Conservation (phyloP, 2,329 filamentous ascomycete species). For the Zasmidium citrigriseum region DNA sequence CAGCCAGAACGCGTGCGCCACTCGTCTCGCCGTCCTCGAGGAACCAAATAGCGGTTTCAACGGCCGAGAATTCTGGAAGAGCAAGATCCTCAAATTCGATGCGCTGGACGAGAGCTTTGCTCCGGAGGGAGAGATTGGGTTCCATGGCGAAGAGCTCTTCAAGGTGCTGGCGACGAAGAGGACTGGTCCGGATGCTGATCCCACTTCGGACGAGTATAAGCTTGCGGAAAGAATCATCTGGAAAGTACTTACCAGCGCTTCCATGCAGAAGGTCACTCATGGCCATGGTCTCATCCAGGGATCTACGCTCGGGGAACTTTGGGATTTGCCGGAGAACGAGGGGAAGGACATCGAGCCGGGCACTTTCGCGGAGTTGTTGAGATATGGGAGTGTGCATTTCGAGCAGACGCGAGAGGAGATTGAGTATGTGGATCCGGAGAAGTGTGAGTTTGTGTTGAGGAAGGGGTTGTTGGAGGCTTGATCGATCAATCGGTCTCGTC, state of each 20-base stretch:
- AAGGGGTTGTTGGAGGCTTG: background rate
- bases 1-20: slow-evolving; percentile 10
- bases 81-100: slow-evolving; percentile 14
- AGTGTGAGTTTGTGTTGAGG: background rate
- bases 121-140: slow-evolving; percentile 8
- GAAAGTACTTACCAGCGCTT: slow-evolving; percentile 23
- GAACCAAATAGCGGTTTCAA: slow-evolving; percentile 10
- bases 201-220: background rate
- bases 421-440: background rate
- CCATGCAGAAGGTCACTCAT: slow-evolving; percentile 31
- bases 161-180: background rate
- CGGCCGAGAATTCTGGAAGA: slow-evolving; percentile 11
- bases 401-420: slow-evolving; percentile 21
- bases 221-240: slow-evolving; percentile 19
- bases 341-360: slow-evolving; percentile 27
- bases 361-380: slow-evolving; percentile 32
- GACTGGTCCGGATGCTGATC: slow-evolving; percentile 1
- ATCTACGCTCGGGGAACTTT: slow-evolving; percentile 24
- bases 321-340: slow-evolving; percentile 27
- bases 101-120: slow-evolving; percentile 10
- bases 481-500: background rate
- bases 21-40: slow-evolving; percentile 11
- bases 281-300: slow-evolving; percentile 26
- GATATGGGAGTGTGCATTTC: slow-evolving; percentile 32
- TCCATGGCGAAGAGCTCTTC: slow-evolving; percentile 7